Evolutionary conservation across 1,139 yeast genomes (phyloP).

Genomic region (Kodamaea suecica): DNA sequence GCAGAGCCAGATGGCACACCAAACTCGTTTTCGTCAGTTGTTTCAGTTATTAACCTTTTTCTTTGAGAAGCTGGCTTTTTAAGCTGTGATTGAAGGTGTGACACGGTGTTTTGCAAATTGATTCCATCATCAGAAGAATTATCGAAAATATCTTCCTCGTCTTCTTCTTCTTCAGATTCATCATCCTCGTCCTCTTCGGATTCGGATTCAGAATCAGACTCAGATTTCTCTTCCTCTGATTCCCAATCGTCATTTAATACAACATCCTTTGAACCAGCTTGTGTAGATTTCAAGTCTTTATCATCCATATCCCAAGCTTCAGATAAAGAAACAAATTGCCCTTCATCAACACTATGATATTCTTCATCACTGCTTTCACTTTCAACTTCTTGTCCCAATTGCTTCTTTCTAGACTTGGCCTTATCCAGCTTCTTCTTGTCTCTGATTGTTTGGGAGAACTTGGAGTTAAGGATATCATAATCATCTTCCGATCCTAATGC

Average conservation of each 20-base stretch:
- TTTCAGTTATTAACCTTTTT: constrained; percentile 47
- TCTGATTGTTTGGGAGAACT: constrained; percentile 65
- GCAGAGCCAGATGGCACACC: constrained; percentile 51
- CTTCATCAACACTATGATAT: constrained; percentile 65
- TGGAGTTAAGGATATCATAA: constrained; percentile 61
- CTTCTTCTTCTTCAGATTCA: constrained; percentile 9
- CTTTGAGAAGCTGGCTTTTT: constrained; percentile 36
- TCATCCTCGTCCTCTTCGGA: constrained; percentile 17
- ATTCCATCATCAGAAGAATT: constrained; percentile 23
- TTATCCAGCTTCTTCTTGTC: constrained; percentile 46
- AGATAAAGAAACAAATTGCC: constrained; percentile 69
- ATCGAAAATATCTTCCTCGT: constrained; percentile 22
- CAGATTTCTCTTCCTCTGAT: constrained; percentile 26
- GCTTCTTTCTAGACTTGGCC: constrained; percentile 22
- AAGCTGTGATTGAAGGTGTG: constrained; percentile 27
- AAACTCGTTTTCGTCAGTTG: constrained; percentile 67
- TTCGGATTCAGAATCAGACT: constrained; percentile 13
- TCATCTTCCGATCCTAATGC: constrained; percentile 78
- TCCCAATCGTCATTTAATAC: constrained; percentile 46
- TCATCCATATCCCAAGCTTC: constrained; percentile 90
- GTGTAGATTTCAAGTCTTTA: constrained; percentile 33
- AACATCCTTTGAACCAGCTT: constrained; percentile 28
- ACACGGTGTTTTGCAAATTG: constrained; percentile 36
- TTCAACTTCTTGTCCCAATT: constrained; percentile 16
- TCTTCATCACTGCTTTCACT: constrained; percentile 29